These are phyloP conservation scores for Spergularia bocconei DNA, from an alignment of 148 eudicot genomes.

Conservation along the genomic window DNA sequence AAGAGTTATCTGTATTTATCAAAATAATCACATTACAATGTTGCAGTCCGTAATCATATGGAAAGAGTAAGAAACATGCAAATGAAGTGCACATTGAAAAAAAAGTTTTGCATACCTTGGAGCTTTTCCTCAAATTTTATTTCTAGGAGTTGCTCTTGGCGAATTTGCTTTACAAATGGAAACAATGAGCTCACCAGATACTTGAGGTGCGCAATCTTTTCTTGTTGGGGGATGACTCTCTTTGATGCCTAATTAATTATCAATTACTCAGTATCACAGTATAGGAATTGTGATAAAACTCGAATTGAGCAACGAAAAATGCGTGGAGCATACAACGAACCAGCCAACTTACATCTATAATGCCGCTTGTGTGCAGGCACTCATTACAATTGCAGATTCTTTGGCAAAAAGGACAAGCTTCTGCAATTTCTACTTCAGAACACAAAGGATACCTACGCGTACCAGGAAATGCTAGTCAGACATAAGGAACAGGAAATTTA, in stretches of 20 bases:
- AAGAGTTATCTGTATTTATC: conserved; percentile 14
- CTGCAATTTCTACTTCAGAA: conserved; percentile 56
- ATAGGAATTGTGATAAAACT: neutral
- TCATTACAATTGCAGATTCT: conserved; percentile 69
- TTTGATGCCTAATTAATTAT: conserved; percentile 44
- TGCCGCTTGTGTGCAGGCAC: conserved; percentile 58
- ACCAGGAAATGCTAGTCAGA: conserved; percentile 3
- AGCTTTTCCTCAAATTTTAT: conserved; percentile 44
- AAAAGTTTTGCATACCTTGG: conserved; percentile 38
- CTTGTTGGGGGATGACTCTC: conserved; percentile 39
- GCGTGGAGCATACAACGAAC: neutral
- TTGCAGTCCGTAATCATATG: neutral
- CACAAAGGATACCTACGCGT: conserved; percentile 58
- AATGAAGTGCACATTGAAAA: neutral
- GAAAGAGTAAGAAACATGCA: neutral
- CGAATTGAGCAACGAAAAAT: neutral
- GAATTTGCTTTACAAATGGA: conserved; percentile 57
- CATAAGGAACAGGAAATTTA: neutral
- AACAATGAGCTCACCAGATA: conserved; percentile 51
- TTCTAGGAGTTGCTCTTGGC: conserved; percentile 58
- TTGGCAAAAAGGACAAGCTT: conserved; percentile 70
- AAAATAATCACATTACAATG: neutral
- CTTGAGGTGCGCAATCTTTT: conserved; percentile 50
- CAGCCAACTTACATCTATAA: conserved; percentile 39
- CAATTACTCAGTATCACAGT: neutral